These are phyloP conservation scores for Phaeotremella skinneri DNA, from an alignment of 768 basidiomycete species.

Conservation along the genomic window DNA sequence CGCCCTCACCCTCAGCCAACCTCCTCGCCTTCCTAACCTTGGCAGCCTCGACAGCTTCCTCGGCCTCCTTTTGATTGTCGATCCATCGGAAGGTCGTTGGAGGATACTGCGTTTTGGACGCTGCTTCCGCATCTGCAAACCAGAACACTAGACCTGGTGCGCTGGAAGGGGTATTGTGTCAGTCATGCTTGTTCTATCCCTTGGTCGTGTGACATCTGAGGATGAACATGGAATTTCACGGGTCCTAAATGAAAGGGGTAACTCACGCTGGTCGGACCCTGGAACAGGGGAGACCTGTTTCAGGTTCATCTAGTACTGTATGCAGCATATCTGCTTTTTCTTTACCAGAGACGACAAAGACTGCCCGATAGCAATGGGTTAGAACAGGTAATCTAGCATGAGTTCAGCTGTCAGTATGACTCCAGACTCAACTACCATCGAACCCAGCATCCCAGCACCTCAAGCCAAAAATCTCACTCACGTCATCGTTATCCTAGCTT, in stretches of 20 bases:
- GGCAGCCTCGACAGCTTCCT: slow-evolving; percentile 42
- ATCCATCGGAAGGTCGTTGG: slow-evolving; percentile 46
- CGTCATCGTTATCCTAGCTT: slow-evolving; percentile 85
- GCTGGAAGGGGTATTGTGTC: slow-evolving; percentile 13
- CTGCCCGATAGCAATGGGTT: slow-evolving; percentile 63
- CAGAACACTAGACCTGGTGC: slow-evolving; percentile 82
- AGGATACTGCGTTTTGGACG: slow-evolving; percentile 50
- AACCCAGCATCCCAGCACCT: too few species aligned
- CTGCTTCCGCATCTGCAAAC: slow-evolving; percentile 89
- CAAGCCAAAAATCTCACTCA: slow-evolving; percentile 60
- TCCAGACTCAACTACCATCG: neutral
- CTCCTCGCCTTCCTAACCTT: slow-evolving; percentile 28
- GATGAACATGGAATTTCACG: slow-evolving; percentile 8
- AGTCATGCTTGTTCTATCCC: slow-evolving; percentile 1
- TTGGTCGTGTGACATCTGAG: too few species aligned
- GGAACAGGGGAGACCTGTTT: slow-evolving; percentile 74
- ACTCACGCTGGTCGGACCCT: slow-evolving; percentile 66
- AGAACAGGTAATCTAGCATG: slow-evolving; percentile 47
- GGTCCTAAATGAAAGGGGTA: neutral
- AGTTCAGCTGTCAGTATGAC: slow-evolving; percentile 11
- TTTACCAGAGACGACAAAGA: slow-evolving; percentile 81
- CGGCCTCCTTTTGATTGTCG: slow-evolving; percentile 47
- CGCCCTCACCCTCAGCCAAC: slow-evolving; percentile 21
- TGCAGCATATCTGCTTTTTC: slow-evolving; percentile 74
- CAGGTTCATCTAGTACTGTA: slow-evolving; percentile 72